Base-by-base conservation (phyloP, 306 rosid genomes). In the Vigna trinervia region DNA sequence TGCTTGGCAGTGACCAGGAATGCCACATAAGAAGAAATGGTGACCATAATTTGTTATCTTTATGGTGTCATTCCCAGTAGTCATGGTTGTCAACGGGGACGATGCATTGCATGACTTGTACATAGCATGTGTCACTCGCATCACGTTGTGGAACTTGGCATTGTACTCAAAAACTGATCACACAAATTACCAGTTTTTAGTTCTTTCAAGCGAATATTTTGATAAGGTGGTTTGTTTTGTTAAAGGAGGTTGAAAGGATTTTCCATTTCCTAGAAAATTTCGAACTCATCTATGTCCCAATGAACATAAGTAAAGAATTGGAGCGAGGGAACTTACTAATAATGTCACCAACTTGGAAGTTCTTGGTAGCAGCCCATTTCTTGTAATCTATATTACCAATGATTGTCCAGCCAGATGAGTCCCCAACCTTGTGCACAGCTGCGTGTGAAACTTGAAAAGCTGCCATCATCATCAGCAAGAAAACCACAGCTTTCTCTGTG, bases 361-460 rank as follows among this genome's bases (percentile, higher is more conserved):
- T 86, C 71, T 87, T 89, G 19, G 81, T 26, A 50, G 91, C 82
- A 83, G 96, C 84, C 96, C 97, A 92, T 7, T 73, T 73, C 74
- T 73, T 87, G 82, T 92, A 92, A 76, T 90, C 80, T 12, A 92
- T 56, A 52, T 78, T 73, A 19, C 88, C 92, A 30, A 81, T 47
- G 69, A 81, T 82, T 34, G 96, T 90, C 97, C 97, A 92, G 4
- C 96, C 97, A 12, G 86, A 87, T 34, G 96, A 88, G 71, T 87
- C 94, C 34, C 97, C 97, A 67, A 90, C 91, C 84, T 89, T 90
- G 82, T 87, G 61, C 53, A 86, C 87, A 20, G 87, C 88, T 12
- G 81, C 96, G 22, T 38, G 3, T 43, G 92, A 82, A 28, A 83
- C 30, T 58, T 80, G 54, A 15, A 79, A 38, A 32, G 74, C 73